Conservation (phyloP, 2,329 filamentous ascomycete genomes). For the Microsporum ferrugineum region DNA sequence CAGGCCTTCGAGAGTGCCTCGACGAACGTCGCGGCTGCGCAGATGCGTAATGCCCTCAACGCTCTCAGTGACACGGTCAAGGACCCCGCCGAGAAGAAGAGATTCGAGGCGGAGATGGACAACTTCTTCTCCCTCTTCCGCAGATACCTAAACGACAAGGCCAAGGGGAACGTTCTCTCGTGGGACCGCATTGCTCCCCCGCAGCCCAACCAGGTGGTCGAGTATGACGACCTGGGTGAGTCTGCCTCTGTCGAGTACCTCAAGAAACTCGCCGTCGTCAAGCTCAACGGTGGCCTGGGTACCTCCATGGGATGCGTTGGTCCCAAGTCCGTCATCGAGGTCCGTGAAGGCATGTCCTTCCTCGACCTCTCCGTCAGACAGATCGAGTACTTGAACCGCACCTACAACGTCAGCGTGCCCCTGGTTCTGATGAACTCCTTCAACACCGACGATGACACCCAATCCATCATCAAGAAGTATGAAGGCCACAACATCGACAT, state of each 20-base stretch:
- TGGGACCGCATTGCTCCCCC: constrained; percentile 96
- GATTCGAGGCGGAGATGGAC: constrained; percentile 99
- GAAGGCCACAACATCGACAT: constrained; percentile 99
- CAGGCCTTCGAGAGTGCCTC: constrained; percentile 99
- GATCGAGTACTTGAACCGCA: constrained; percentile 98
- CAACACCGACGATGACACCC: constrained; percentile 97
- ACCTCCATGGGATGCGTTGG: constrained; percentile 99
- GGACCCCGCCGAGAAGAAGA: constrained; percentile 60
- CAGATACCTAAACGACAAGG: constrained; percentile 96
- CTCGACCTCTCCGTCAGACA: constrained; percentile 95
- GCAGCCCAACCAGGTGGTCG: constrained; percentile 83
- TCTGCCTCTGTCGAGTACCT: constrained; percentile 86
- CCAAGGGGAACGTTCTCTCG: constrained; percentile 89
- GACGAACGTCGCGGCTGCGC: constrained; percentile 90
- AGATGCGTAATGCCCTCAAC: constrained; percentile 98
- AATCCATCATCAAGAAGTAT: constrained; percentile 99
- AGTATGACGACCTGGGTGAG: constrained; percentile 83
- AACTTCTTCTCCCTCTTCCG: constrained; percentile 99
- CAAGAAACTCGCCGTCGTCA: constrained; percentile 94
- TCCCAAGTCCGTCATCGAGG: constrained; percentile 98
- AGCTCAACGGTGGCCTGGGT: constrained; percentile 98
- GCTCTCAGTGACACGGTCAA: constrained; percentile 80
- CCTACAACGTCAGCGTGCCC: constrained; percentile 91
- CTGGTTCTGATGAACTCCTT: constrained; percentile 99
- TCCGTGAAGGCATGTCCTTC: constrained; percentile 99